These are phyloP conservation scores for Teunomyces aglyptinius DNA, from an alignment of 805 yeast species.

Conservation along the genomic window DNA sequence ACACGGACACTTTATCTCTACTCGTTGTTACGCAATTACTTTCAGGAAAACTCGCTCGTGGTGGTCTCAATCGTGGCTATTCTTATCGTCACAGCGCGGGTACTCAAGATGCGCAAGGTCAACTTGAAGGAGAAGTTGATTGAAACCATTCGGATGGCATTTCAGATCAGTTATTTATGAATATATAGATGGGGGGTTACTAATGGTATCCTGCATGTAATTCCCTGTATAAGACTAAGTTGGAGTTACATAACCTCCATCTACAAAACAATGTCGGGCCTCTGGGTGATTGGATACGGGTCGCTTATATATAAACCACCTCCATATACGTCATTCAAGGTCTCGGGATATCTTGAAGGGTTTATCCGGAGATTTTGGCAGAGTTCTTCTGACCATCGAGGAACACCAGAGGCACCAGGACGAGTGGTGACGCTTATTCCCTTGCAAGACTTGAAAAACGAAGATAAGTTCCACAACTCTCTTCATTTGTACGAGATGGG, in stretches of 20 bases:
- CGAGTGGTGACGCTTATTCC: constrained; percentile 82
- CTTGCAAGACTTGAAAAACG: constrained; percentile 47
- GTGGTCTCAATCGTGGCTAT: constrained; percentile 22
- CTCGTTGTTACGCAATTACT: constrained; percentile 18
- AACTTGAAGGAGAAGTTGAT: constrained; percentile 28
- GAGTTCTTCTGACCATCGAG: constrained; percentile 84
- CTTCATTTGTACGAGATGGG: constrained; percentile 33
- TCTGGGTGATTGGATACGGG: constrained; percentile 91
- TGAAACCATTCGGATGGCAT: constrained; percentile 44
- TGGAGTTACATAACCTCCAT: too few relatives aligned
- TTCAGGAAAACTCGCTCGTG: constrained; percentile 29
- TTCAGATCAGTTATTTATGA: constrained; percentile 39
- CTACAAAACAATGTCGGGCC: constrained; percentile 23
- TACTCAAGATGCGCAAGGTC: constrained; percentile 22
- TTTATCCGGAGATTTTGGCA: constrained; percentile 89
- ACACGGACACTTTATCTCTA: constrained; percentile 16
- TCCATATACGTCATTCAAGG: constrained; percentile 56
- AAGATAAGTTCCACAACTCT: constrained; percentile 42
- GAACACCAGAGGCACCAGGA: constrained; percentile 84
- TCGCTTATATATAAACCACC: constrained; percentile 90
- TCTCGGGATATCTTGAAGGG: constrained; percentile 76
- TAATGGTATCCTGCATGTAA: neutral
- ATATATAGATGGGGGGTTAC: neutral
- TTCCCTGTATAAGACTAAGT: too few relatives aligned
- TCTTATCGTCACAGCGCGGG: constrained; percentile 18